Evolutionary conservation across 2,329 filamentous ascomycete genomes (phyloP), one percentile per base, ranked within the genome.

Genomic region (Pleoardoris graminearum): DNA sequence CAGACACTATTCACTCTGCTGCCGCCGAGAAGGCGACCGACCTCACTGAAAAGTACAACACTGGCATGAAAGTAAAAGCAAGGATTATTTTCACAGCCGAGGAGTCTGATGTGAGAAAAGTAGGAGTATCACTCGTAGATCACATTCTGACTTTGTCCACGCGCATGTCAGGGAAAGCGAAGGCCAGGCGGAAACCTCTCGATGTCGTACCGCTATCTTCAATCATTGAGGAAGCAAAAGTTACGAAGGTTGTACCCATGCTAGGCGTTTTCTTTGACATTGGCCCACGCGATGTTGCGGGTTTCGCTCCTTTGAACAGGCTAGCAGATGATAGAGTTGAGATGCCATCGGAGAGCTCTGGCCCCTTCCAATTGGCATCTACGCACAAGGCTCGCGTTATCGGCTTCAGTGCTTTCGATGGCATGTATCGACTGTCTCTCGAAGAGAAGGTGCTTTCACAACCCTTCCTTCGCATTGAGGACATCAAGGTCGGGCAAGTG

Each of bases 271-370:
- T 95, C 65, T 80, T 92, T 14, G 84, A 89, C 60, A 75, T 93
- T 22, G 86, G 86, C 2, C 75, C 87, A 5, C 78, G 82, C 35
- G 83, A 86, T 25, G 79, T 93, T 2, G 79, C 84, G n/a, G 90
- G 90, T 8, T 99, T 97, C 67, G 91, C 95, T 19, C 94, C 99
- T 72, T 95, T 99, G 59, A 99, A 94, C 1, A 85, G 90, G 58
- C 83, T 99, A 55, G 89, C 93, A 53, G 93, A 99, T 70, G 87
- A 88, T 61, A 96, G 94, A 71, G 83, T 97, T 48, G 94, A 97
- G 58, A 84, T 84, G 1, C 79, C 99, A 4, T 89, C 90, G 12
- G 85, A 90, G 58, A 80, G 85, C 3, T 86, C 85, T 16, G 94
- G 94, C 0, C 82, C 87, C 2, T 97, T 86, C 77, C 89, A 91